Base-by-base conservation (phyloP, 164 flowering plant genomes). In the Cinnamomum chago region DNA sequence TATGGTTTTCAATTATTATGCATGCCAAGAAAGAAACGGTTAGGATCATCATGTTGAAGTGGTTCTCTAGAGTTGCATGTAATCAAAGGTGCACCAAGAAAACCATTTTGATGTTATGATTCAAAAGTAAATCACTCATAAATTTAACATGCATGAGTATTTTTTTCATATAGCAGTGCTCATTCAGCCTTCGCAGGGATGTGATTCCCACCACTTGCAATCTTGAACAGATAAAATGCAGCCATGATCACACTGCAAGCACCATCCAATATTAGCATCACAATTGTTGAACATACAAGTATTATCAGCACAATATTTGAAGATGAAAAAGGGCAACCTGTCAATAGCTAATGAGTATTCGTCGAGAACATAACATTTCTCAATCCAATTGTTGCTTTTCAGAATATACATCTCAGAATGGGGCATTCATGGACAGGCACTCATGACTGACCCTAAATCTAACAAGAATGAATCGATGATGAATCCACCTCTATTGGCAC, bases 151-250 rank as follows among this genome's bases (percentile, higher is more conserved):
- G n/a, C 13, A 13, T 17, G 60, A 55, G 13, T 15, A 20, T 2
- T 55, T 55, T 55, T 14, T 58, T 58, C 22, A n/a, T 7, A 64
- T 1, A 17, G n/a, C 67, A 64, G 22, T 7, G 9, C 28, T 72
- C 35, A 80, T 66, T 80, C 78, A 18, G 80, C 76, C 70, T 80
- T 77, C 28, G 83, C 30, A 17, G 78, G 78, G 50, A 80, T 28
- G 58, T 72, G 80, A 55, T 80, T 80, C 47, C 83, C 83, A 28
- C 80, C 80, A 15, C 71, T 77, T 62, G 72, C 83, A 40, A 77
- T 68, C 70, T 80, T 80, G 74, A 75, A 80, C 27, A 80, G 71
- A 66, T 80, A 80, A 74, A 80, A 80, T 3, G 23, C 76, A 60
- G 80, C 50, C 83, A 80, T 80, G 33, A 80, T 12, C 72, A 60